Evolutionary conservation across 257 asterid genomes (phyloP), one percentile per base, ranked within the genome.

Genomic region (Nicotiana paniculata): DNA sequence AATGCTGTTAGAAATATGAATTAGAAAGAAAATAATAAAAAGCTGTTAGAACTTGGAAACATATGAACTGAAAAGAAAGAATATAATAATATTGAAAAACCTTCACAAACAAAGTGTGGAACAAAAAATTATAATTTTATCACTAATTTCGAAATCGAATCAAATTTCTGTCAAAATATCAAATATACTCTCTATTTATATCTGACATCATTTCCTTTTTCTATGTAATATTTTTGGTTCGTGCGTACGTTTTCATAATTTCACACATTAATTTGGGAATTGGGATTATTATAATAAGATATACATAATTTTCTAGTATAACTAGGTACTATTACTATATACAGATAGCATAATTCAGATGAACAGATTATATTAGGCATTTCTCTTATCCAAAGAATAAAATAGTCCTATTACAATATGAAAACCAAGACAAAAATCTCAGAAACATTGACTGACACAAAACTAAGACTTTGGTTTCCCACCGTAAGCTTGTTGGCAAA

Each of bases 401-500:
- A 48, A 72, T 74, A 57, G 62, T 74, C 30, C 79, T 6, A 46
- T 12, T 74, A 74, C 79, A 74, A 74, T 12, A 24, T 13, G 62
- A 46, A 70, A 70, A 70, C 37, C 78, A 70, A 70, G 78, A 70
- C 30, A 1, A 24, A 48, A 48, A 26, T 26, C 62, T 15, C 43
- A 26, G 43, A 74, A 62, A 64, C 83, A 80, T 80, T 28, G 64
- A 80, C 58, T 80, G 77, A 85, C 86, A 58, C 84, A 81, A 9
- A 43, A 62, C 83, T 82, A 88, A 46, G 88, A 84, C 79, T 82
- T 86, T 39, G 88, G 93, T 88, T 93, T 93, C 90, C 98, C 97
- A 89, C 95, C 90, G 79, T 91, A 91, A 1, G 93, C 96, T 81
- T 85, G 96, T 84, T 87, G 96, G 91, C 99, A 93, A 85, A 92